Conservation (phyloP, 345 rosid species). For the Euphorbia peplus region DNA sequence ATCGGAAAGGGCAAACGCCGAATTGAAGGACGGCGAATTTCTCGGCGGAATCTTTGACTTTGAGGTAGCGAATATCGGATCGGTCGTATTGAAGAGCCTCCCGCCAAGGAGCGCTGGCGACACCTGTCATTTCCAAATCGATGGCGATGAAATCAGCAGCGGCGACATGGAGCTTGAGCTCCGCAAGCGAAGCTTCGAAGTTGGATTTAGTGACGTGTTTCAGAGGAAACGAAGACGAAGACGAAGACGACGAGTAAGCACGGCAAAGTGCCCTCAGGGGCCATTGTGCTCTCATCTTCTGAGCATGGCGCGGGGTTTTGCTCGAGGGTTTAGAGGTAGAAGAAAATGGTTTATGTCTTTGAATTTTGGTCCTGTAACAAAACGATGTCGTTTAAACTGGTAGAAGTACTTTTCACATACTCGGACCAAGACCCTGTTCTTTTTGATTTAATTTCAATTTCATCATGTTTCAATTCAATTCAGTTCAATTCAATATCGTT, state of each 20-base stretch:
- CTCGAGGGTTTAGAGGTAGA: background rate
- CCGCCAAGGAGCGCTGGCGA: conserved; percentile 85
- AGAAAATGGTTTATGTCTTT: background rate
- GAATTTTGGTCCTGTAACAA: background rate
- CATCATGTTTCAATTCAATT: too few species aligned
- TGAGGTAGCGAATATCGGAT: conserved; percentile 69
- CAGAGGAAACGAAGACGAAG: conserved; percentile 55
- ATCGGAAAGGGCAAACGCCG: conserved; percentile 91
- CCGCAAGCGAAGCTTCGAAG: conserved; percentile 58
- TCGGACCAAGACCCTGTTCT: too few species aligned
- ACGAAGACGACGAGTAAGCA: conserved; percentile 23
- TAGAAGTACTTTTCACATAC: too few species aligned
- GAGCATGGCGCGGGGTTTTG: conserved; percentile 6
- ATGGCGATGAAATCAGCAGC: conserved; percentile 90
- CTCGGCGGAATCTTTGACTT: conserved; percentile 93
- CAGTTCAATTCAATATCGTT: too few species aligned
- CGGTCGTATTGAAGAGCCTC: conserved; percentile 83
- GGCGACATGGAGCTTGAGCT: conserved; percentile 54
- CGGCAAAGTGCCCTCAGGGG: conserved; percentile 16
- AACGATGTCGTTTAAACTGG: background rate
- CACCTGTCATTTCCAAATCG: conserved; percentile 94
- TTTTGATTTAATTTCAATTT: too few species aligned
- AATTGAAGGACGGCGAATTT: conserved; percentile 91
- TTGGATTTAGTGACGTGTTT: conserved; percentile 74
- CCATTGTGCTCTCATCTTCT: conserved; percentile 6